Evolutionary conservation across 2,329 filamentous ascomycete species (phyloP).

Genomic region (Curvularia eragrostidis): DNA sequence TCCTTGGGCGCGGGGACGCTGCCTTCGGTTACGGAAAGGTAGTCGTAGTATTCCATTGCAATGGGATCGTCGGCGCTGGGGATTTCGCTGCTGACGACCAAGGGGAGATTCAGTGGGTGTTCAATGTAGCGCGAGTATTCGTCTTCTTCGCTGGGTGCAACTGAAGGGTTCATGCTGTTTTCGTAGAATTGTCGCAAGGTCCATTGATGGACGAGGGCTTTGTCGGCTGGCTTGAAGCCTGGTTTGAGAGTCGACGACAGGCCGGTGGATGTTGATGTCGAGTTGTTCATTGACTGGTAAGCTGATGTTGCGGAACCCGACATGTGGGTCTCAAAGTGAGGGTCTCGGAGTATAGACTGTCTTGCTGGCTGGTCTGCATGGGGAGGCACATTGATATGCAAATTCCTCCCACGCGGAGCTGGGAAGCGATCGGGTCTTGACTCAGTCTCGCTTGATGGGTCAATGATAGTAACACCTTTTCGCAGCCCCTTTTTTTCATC

Average conservation of each 20-base stretch:
- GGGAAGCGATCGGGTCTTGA: slow-evolving; percentile 30
- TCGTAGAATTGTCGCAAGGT: slow-evolving; percentile 85
- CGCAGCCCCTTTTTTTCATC: slow-evolving; percentile 67
- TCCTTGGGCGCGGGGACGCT: slow-evolving; percentile 25
- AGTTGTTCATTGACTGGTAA: slow-evolving; percentile 38
- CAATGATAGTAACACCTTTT: slow-evolving; percentile 74
- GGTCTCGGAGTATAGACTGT: slow-evolving; percentile 53
- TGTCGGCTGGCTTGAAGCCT: slow-evolving; percentile 67
- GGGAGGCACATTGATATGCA: slow-evolving; percentile 32
- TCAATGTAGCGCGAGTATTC: slow-evolving; percentile 89
- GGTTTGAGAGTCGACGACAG: slow-evolving; percentile 34
- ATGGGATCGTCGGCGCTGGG: slow-evolving; percentile 58
- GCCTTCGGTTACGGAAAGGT: slow-evolving; percentile 65
- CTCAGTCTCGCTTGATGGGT: slow-evolving; percentile 58
- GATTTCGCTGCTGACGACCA: slow-evolving; percentile 75
- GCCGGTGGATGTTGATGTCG: slow-evolving; percentile 37
- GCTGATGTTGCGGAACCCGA: slow-evolving; percentile 27
- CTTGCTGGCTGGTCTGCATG: slow-evolving; percentile 47
- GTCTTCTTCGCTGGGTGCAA: slow-evolving; percentile 75
- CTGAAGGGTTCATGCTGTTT: slow-evolving; percentile 83
- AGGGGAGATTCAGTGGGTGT: slow-evolving; percentile 86
- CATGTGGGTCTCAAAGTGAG: slow-evolving; percentile 46
- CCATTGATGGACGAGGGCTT: slow-evolving; percentile 83
- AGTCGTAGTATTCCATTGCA: slow-evolving; percentile 77
- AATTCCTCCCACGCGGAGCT: slow-evolving; percentile 28